These are phyloP conservation scores for Hygrophorus pudorinus DNA, from an alignment of 768 basidiomycete species.

Conservation along the genomic window DNA sequence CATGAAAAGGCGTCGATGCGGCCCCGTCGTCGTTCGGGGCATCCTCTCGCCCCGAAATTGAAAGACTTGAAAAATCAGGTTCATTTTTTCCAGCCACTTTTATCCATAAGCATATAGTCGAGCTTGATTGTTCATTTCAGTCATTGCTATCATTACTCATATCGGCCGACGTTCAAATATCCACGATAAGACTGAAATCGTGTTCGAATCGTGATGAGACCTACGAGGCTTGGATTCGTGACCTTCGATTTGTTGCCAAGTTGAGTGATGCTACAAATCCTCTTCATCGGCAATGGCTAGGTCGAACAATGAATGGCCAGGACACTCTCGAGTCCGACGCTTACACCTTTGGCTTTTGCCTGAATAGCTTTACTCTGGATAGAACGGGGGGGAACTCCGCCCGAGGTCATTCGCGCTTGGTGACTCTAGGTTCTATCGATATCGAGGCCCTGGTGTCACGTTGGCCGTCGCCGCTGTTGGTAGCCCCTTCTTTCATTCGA, in stretches of 20 bases:
- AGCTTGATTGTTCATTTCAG: slow-evolving; percentile 19
- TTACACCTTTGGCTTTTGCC: slow-evolving; percentile 34
- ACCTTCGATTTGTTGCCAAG: slow-evolving; percentile 29
- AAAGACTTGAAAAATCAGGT: slow-evolving; percentile 31
- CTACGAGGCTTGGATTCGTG: slow-evolving; percentile 34
- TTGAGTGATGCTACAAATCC: slow-evolving; percentile 35
- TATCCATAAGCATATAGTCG: too few relatives aligned
- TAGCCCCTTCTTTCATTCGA: slow-evolving; percentile 34
- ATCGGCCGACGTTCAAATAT: slow-evolving; percentile 30
- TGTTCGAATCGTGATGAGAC: slow-evolving; percentile 11
- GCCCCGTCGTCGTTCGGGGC: slow-evolving; percentile 28
- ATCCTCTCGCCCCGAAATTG: slow-evolving; percentile 26
- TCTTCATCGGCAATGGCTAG: slow-evolving; percentile 46
- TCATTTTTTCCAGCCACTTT: slow-evolving; percentile 4
- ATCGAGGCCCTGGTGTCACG: slow-evolving; percentile 38
- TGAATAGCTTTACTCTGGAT: slow-evolving; percentile 36
- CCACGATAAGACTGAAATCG: slow-evolving; percentile 36
- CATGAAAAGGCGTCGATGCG: slow-evolving; percentile 35
- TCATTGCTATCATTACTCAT: slow-evolving; percentile 37
- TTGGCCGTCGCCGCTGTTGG: slow-evolving; percentile 55
- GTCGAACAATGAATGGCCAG: slow-evolving; percentile 20
- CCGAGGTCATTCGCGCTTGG: slow-evolving; percentile 26
- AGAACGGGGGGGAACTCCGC: slow-evolving; percentile 21
- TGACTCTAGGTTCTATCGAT: slow-evolving; percentile 30
- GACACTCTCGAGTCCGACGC: slow-evolving; percentile 35